These are phyloP conservation scores for Gaultheria prostrata DNA, from an alignment of 148 eudicot species.

Conservation along the genomic window DNA sequence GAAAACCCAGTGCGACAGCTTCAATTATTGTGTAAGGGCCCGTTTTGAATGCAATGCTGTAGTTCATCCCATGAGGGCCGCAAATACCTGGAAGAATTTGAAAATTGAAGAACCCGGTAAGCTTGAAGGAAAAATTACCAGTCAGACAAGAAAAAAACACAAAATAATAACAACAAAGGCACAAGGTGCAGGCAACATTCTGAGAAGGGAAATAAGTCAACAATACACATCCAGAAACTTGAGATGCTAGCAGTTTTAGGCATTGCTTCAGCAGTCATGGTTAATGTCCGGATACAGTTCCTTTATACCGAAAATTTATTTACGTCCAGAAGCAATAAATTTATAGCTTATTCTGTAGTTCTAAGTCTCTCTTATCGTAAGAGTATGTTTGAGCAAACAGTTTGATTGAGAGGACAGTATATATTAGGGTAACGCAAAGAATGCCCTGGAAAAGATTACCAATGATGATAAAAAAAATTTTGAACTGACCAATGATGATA, in stretches of 20 bases:
- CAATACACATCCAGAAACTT: not conserved
- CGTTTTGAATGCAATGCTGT: not conserved
- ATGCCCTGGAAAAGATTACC: not conserved
- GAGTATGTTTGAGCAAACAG: not conserved
- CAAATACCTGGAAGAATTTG: slow-evolving; percentile 12
- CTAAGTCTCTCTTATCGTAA: not conserved
- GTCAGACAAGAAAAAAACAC: not conserved
- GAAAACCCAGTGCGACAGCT: not conserved
- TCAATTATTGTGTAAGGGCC: not conserved
- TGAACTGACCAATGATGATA: not conserved
- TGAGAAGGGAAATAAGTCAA: not conserved
- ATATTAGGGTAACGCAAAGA: not conserved
- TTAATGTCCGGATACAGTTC: not conserved
- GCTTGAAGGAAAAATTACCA: not conserved
- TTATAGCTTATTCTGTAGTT: not conserved
- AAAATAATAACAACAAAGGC: not conserved
- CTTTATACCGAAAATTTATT: not conserved
- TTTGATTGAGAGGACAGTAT: not conserved
- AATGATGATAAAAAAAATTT: not conserved
- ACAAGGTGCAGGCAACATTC: not conserved
- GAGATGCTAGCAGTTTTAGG: not conserved
- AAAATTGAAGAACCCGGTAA: not conserved
- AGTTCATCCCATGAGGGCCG: not conserved
- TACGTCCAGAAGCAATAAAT: not conserved
- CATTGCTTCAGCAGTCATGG: not conserved